Evolutionary conservation across 208 protist species (phyloP), one percentile per base, ranked within the genome.

Genomic region (Wallacemonas sp.): DNA sequence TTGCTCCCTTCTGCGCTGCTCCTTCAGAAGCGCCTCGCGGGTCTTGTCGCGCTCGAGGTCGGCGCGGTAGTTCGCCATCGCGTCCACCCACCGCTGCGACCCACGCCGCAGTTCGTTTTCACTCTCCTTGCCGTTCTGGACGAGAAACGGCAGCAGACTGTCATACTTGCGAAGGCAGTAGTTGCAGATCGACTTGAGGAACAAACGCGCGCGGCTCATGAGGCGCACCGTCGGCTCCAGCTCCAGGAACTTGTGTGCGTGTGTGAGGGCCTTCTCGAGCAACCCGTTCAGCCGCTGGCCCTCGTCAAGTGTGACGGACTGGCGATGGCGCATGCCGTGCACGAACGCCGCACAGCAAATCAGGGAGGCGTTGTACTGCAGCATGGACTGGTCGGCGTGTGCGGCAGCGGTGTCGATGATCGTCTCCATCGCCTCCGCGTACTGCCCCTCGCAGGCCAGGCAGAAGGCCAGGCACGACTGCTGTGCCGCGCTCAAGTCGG

Each of bases 281-380:
- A 79, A 65, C 26, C 33, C 36, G 11, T 81, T 73, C 58, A 93
- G 65, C 27, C 60, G 24, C 11, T 70, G 61, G 17, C 83, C 87
- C 43, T 81, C 66, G 33, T 71, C 81, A 24, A 65, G 41, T 4
- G 78, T 80, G 34, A 88, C 60, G 21, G 66, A 56, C 11, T 73
- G 69, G 52, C 64, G 69, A 33, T 39, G 48, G 34, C 65, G 34
- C 39, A 95, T 62, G 16, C 63, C 46, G 44, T 72, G 62, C 17
- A 88, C 64, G 56, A 95, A 93, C 24, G 84, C 77, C 32, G 85
- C 74, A 61, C 85, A 93, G 64, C 85, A 76, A 29, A 95, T 34
- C 47, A 95, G 66, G 4, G 85, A 70, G 19, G 80, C 70, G 65
- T 95, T 93, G 73, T 92, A 95, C 16, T 71, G 34, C 12, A 92